Evolutionary conservation across 2,329 filamentous ascomycete genomes (phyloP), one percentile per base, ranked within the genome.

Genomic region (Alternaria alternata): DNA sequence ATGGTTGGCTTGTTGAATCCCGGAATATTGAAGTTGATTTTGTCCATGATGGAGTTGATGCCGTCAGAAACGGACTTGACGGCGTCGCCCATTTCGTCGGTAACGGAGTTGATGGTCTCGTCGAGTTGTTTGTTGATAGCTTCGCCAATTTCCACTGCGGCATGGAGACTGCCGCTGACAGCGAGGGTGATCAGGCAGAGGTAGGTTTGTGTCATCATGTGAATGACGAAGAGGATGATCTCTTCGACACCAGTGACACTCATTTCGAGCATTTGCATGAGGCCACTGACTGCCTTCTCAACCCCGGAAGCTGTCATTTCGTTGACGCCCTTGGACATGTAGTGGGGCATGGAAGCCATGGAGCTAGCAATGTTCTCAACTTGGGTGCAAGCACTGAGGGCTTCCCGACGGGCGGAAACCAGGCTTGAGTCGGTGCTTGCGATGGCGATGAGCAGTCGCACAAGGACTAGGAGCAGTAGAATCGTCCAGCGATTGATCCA

Each of bases 401-500:
- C 94, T 83, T 97, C 89, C 57, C 82, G 79, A 77, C 93, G 90
- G 48, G 95, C 94, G 57, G 89, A 88, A 54, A 80, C 87, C 65
- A 98, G 87, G 75, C 94, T 89, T 68, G 88, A 84, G 75, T 93
- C 85, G 64, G 97, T 86, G 69, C 86, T 86, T 56, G 85, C 85
- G 56, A 94, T 87, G 38, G 94, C 88, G 61, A 98, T 83, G 53
- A 99, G 81, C 61, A 94, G 87, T 58, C 94, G 88, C 64, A 91
- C 87, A 53, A 99, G 88, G 57, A 98, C 89, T 54, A 99, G 88
- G 60, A 97, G 79, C 48, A 98, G 85, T 48, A 99, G 85, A 61
- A 98, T 85, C 39, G 95, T 98, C 95, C 95, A 99, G 79, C 92
- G 88, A 83, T 99, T 98, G 82, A 99, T 89, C 93, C 94, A 97